Evolutionary conservation across 1,139 yeast genomes (phyloP), one percentile per base, ranked within the genome.

Genomic region (Suhomyces atakaporum): DNA sequence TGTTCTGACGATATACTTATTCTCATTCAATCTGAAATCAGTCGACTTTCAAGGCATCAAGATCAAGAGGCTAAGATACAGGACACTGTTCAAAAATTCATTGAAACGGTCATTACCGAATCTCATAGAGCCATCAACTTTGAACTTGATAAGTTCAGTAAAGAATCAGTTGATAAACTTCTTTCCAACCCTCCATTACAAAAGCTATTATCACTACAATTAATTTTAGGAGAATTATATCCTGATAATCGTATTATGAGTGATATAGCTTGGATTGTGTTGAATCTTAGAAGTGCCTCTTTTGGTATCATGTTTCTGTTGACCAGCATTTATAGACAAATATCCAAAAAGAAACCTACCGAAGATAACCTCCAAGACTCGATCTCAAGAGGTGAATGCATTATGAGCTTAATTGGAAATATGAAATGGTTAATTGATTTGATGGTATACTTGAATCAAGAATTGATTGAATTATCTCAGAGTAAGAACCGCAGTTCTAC

Each of bases 351-450:
- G 47, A 70, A 69, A 46, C 73, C 75, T 0, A 51, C 64, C 2
- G 75, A 71, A 39, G 84, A 79, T 45, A 69, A 69, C 12, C 47
- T 75, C 16, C 68, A 66, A 19, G 87, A 83, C 49, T 71, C 81
- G 1, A 69, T 75, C 12, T 66, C 74, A 37, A 58, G 84, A 50
- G 77, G 80, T 33, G 79, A 81, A 53, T 66, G 79, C 42, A 68
- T 83, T 5, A 61, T 80, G 39, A 75, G 84, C 13, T 69, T 84
- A 35, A 58, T 84, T 14, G 95, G 96, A 1, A 75, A 81, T 27
- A 74, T 83, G n/a, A 73, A 86, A 47, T 88, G 95, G 95, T 70
- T 83, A 40, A 69, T 84, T 27, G 95, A 87, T 53, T 71, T 85
- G 39, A 66, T 85, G 48, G 75, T 79, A 0, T 77, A 75, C 43